A percentile compares a stretch with the other conserved stretches of the same genome.
Evolutionary conservation across 805 yeast species (phyloP).

Genomic region (Candida qinlingensis): DNA sequence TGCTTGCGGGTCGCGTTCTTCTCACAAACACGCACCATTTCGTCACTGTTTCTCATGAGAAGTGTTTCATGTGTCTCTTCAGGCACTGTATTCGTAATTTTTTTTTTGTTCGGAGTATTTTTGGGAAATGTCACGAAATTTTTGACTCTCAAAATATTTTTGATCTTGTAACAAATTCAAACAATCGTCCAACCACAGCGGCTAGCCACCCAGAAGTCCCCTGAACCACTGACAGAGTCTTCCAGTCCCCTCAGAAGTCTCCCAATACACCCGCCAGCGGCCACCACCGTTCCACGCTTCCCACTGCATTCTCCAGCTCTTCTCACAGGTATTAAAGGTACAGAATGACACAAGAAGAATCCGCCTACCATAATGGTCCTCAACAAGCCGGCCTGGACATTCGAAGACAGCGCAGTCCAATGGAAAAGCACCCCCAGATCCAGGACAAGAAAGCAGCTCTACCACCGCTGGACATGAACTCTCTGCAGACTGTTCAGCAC

Average conservation of each 20-base stretch:
- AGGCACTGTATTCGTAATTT: too few species aligned
- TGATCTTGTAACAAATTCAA: not conserved
- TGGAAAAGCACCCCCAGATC: too few species aligned
- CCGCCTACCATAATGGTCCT: too few species aligned
- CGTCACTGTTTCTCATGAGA: not conserved
- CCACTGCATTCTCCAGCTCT: not conserved
- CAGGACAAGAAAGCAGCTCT: not conserved
- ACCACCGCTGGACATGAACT: not conserved
- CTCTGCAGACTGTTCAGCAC: not conserved
- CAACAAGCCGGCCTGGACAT: not conserved
- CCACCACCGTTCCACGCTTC: too few species aligned
- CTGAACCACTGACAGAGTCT: too few species aligned
- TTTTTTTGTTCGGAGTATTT: too few species aligned
- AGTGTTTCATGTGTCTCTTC: not conserved
- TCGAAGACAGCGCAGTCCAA: not conserved
- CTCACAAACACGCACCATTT: too few species aligned
- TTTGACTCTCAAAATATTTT: not conserved
- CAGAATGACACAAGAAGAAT: too few species aligned
- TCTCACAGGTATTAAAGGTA: too few species aligned
- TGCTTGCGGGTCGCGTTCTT: too few species aligned
- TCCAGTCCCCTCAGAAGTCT: too few species aligned
- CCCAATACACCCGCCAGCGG: too few species aligned
- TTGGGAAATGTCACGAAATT: not conserved
- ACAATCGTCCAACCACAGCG: not conserved
- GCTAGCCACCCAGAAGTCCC: not conserved